Base-by-base conservation (phyloP, 2,329 filamentous ascomycete species). In the Mycocentrospora acerina region DNA sequence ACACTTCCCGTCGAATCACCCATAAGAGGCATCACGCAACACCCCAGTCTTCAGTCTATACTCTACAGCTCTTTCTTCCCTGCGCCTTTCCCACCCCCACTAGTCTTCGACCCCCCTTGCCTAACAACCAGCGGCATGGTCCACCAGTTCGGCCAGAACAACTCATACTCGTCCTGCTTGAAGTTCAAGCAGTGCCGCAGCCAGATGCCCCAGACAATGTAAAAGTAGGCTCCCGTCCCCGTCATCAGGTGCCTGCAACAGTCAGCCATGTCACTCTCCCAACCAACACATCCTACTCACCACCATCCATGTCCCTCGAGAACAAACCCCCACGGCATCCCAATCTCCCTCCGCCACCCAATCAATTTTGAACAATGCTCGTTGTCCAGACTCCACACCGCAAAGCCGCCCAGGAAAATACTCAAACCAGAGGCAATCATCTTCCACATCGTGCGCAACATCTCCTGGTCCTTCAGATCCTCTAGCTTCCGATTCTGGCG, bases 181-280 rank as follows among this genome's bases (percentile, higher is more conserved):
- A 82, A 80, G 46, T 90, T 87, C 33, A 93, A 71, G 54, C 86
- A 89, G 46, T 85, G 82, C 27, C 87, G 80, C 13, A 93, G 75
- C 84, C 87, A 91, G 17, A 90, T 82, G 11, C 87, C 85, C 88
- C 88, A 94, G 11, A 82, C 73, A 52, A 94, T 88, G 62, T 91
- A 89, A 60, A 85, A 86, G 66, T 94, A 94, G 12, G 88, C 88
- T 62, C 88, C 88, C 24, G 84, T 73, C 10, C 88, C 88, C 1
- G 88, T 93, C 77, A 91, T 83, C 25, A 91, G 59, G 68, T 91
- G 88, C 85, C 85, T 77, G 36, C 8, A 9, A 9, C 19, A 15
- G 18, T 44, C 37, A 59, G 43, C 51, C 34, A 28, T 35, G 11
- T n/a, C 22, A 14, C 6, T 22, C 6, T 25, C 12, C 9, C 24